Evolutionary conservation across 106 monocot genomes (phyloP).

Genomic region (Posidonia australis): DNA sequence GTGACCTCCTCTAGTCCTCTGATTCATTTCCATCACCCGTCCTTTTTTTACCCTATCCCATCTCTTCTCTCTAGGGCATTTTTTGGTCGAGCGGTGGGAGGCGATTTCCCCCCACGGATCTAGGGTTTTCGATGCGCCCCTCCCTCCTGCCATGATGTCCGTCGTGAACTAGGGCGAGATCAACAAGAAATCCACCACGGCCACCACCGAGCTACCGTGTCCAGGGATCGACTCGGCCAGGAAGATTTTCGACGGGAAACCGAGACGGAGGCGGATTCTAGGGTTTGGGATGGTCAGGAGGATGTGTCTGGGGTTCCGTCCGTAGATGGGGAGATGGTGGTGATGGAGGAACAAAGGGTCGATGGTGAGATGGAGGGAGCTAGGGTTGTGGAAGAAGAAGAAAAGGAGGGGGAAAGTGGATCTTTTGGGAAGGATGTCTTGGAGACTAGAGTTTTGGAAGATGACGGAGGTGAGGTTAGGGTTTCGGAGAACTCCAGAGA

Average conservation of each 20-base stretch:
- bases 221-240: not conserved
- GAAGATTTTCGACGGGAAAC: not conserved
- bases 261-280: not conserved
- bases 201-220: not conserved
- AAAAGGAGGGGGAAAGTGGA: not conserved
- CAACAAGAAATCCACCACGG: not conserved
- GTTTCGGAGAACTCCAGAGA: not conserved
- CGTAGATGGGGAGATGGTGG: not conserved
- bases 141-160: not conserved
- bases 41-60: no score
- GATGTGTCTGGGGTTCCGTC: not conserved
- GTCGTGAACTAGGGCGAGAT: not conserved
- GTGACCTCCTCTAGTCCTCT: no score
- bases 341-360: not conserved
- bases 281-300: not conserved
- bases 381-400: not conserved
- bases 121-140: not conserved
- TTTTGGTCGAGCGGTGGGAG: no score
- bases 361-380: not conserved
- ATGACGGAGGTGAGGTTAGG: not conserved
- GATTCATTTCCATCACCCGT: no score
- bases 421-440: not conserved
- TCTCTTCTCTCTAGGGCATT: no score
- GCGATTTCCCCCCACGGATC: no score
- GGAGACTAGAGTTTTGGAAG: not conserved